phyloP scores from a whole-genome alignment of 768 basidiomycete genomes.

The Hirschioporus abietinus region DNA sequence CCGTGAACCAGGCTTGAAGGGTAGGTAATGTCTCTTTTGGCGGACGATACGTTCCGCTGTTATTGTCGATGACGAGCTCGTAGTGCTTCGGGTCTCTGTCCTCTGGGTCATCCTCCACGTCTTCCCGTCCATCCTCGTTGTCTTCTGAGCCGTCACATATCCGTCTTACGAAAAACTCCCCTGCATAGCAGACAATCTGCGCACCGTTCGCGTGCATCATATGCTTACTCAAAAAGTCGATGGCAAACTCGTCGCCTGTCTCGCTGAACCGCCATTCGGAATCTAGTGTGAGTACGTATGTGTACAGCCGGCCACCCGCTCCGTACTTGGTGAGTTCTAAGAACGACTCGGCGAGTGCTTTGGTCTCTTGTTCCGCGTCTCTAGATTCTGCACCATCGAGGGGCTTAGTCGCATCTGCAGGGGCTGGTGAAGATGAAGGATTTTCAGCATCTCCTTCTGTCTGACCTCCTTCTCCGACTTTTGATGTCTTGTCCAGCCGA shows the following conservation, averaged over 20 bases:
- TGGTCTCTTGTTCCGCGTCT: slow-evolving; percentile 1
- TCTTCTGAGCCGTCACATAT: slow-evolving; percentile 3
- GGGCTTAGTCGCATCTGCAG: slow-evolving; percentile 10
- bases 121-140: slow-evolving; percentile 13
- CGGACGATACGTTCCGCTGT: slow-evolving; percentile 42
- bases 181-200: slow-evolving; percentile 37
- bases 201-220: slow-evolving; percentile 42
- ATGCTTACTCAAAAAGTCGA: slow-evolving; percentile 40
- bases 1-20: slow-evolving; percentile 31
- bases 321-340: slow-evolving; percentile 37
- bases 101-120: slow-evolving; percentile 9
- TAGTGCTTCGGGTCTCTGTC: slow-evolving; percentile 30
- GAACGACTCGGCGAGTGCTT: slow-evolving; percentile 31
- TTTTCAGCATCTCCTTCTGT: slow-evolving; percentile 8
- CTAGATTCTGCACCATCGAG: slow-evolving; percentile 15
- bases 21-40: slow-evolving; percentile 32
- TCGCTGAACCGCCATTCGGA: slow-evolving; percentile 40
- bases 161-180: slow-evolving; percentile 34
- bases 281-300: slow-evolving; percentile 41
- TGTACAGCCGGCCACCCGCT: slow-evolving; percentile 36
- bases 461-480: neutral
- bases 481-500: neutral
- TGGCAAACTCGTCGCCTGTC: slow-evolving; percentile 39
- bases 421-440: slow-evolving; percentile 3
- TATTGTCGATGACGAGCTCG: slow-evolving; percentile 44